phyloP scores from a whole-genome alignment of 192 early-diverging fungal genomes.

The Fimicolochytrium jonesii region DNA sequence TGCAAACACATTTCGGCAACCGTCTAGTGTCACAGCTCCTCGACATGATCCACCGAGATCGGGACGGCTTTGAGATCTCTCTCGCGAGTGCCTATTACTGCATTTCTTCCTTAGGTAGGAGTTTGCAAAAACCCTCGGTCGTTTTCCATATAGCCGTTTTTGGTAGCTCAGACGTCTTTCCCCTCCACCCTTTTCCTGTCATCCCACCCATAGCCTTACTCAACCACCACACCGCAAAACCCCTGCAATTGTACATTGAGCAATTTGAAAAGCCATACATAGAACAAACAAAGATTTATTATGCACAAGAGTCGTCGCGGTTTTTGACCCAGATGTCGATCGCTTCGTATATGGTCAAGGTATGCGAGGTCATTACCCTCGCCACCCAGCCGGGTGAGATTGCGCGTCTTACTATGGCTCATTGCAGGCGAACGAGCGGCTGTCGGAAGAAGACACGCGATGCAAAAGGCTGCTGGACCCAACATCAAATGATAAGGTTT shows the following conservation, averaged over 20 bases:
- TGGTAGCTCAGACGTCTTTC: no score
- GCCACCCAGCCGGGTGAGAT: no score
- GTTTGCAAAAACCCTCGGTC: no score
- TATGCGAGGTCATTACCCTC: slow-evolving; percentile 12
- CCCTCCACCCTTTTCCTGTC: background rate
- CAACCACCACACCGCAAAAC: slow-evolving; percentile 59
- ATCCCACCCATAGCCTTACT: slow-evolving; percentile 46
- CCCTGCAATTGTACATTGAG: slow-evolving; percentile 69
- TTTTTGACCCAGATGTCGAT: slow-evolving; percentile 54
- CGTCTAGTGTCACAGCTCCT: slow-evolving; percentile 65
- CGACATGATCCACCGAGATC: slow-evolving; percentile 61
- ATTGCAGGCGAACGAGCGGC: slow-evolving; percentile 43
- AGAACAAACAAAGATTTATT: slow-evolving; percentile 61
- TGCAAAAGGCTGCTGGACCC: slow-evolving; percentile 59
- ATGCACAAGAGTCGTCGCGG: slow-evolving; percentile 59
- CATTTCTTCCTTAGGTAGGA: no score
- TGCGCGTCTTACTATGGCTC: no score
- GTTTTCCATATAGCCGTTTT: no score
- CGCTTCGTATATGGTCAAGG: slow-evolving; percentile 68
- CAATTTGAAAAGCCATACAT: slow-evolving; percentile 75
- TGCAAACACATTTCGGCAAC: slow-evolving; percentile 58
- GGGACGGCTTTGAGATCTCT: no score
- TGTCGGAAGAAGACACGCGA: slow-evolving; percentile 61
- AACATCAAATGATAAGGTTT: slow-evolving; percentile 63
- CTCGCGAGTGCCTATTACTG: no score